These are phyloP conservation scores for Xylaria sp. DNA, from an alignment of 2,329 filamentous ascomycete genomes.

Conservation along the genomic window DNA sequence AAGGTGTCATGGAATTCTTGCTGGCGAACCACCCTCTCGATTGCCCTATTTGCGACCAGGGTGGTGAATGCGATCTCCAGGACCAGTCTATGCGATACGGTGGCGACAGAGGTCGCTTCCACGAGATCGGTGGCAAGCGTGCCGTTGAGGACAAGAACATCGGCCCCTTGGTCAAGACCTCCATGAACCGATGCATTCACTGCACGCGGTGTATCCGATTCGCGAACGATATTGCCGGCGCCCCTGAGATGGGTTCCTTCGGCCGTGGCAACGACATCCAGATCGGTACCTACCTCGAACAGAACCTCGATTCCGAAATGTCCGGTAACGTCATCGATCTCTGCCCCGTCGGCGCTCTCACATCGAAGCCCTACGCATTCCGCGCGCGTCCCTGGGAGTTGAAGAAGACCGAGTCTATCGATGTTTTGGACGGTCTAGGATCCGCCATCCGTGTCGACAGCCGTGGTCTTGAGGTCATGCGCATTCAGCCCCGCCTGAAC, in stretches of 20 bases:
- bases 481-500: constrained; percentile 85
- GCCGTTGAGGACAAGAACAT: constrained; percentile 99
- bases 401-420: constrained; percentile 91
- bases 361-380: constrained; percentile 97
- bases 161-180: constrained; percentile 95
- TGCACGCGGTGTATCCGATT: constrained; percentile 98
- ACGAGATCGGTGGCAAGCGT: constrained; percentile 92
- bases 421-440: constrained; percentile 86
- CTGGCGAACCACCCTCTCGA: constrained; percentile 94
- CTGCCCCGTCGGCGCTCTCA: constrained; percentile 93
- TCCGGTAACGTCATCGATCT: constrained; percentile 98
- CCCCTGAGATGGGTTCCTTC: constrained; percentile 87
- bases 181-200: constrained; percentile 99
- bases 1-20: constrained; percentile 98
- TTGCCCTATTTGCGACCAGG: constrained; percentile 97
- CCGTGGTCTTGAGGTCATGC: constrained; percentile 92
- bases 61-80: constrained; percentile 97
- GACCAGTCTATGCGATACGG: constrained; percentile 99
- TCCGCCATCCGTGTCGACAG: constrained; percentile 94
- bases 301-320: constrained; percentile 87
- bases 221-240: constrained; percentile 93
- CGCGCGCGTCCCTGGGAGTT: constrained; percentile 94
- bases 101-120: constrained; percentile 90
- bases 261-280: constrained; percentile 96
- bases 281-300: constrained; percentile 96